Evolutionary conservation across 1,284 basidiomycete species (phyloP).

Genomic region (Sporisorium exsertum): DNA sequence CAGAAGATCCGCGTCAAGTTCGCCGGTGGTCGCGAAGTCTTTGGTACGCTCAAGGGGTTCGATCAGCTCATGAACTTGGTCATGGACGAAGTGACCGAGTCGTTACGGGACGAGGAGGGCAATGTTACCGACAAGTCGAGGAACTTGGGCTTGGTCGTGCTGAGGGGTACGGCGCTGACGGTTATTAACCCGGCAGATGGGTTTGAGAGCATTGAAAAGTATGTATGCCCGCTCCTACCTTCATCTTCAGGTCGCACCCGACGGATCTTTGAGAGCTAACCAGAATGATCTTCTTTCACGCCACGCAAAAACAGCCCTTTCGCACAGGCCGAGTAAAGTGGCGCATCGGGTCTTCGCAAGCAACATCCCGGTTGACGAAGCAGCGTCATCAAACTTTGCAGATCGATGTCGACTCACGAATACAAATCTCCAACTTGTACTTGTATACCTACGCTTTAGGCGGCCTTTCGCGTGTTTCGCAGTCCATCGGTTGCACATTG

Average conservation of each 20-base stretch:
- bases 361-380: background rate
- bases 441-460: background rate
- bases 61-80: conserved; percentile 97
- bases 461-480: background rate
- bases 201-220: conserved; percentile 68
- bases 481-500: background rate
- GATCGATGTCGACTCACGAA: conserved; percentile 1
- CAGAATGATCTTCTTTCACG: background rate
- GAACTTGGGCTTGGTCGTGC: conserved; percentile 62
- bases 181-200: conserved; percentile 68
- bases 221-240: conserved; percentile 15
- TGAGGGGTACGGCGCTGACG: conserved; percentile 65
- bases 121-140: conserved; percentile 57
- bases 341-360: background rate
- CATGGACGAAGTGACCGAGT: conserved; percentile 86
- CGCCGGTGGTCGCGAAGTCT: conserved; percentile 93
- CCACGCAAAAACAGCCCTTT: conserved; percentile 50
- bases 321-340: conserved; percentile 44
- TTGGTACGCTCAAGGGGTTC: conserved; percentile 91
- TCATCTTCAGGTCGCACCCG: too few species aligned
- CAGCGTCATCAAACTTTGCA: background rate
- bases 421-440: conserved; percentile 2
- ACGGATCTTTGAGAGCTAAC: conserved; percentile 2
- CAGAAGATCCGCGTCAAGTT: conserved; percentile 94
- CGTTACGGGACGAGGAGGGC: conserved; percentile 70